Evolutionary conservation across 2,329 filamentous ascomycete genomes (phyloP).

Genomic region (Annulohypoxylon truncatum): DNA sequence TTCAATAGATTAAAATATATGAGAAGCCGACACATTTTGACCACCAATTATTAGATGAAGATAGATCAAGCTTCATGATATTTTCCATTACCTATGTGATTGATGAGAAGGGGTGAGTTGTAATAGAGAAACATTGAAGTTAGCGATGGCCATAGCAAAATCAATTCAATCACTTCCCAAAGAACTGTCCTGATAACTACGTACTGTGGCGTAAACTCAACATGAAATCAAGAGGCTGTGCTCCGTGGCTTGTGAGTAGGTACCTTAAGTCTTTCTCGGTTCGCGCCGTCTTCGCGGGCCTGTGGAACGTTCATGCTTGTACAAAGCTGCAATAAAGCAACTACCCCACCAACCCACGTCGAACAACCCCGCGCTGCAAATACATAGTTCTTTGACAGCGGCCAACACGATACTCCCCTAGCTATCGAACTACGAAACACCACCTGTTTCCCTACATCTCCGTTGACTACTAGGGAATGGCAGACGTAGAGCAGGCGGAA

Average conservation of each 20-base stretch:
- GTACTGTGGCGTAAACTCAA: constrained; percentile 18
- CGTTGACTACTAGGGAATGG: constrained; percentile 56
- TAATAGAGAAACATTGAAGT: not conserved
- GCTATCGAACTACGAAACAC: constrained; percentile 31
- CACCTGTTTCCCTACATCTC: constrained; percentile 10
- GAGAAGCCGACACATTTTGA: not conserved
- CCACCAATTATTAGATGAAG: not conserved
- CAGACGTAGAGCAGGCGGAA: constrained; percentile 63
- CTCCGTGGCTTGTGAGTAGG: not conserved
- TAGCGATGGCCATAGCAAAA: not conserved
- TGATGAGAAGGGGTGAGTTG: not conserved
- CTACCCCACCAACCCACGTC: constrained; percentile 37
- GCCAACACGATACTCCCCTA: not conserved
- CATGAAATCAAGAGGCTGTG: not conserved
- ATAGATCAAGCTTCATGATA: not conserved
- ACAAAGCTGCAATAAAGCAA: constrained; percentile 2
- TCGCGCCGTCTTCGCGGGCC: constrained; percentile 18
- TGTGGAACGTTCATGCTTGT: not conserved
- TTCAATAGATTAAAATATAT: not conserved
- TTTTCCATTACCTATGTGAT: not conserved
- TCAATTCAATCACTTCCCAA: not conserved
- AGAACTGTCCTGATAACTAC: not conserved
- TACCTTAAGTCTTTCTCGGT: not conserved
- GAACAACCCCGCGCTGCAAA: constrained; percentile 32
- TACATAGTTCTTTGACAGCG: constrained; percentile 3